Conservation (phyloP, 1,284 basidiomycete species). For the Heterobasidion irregulare region DNA sequence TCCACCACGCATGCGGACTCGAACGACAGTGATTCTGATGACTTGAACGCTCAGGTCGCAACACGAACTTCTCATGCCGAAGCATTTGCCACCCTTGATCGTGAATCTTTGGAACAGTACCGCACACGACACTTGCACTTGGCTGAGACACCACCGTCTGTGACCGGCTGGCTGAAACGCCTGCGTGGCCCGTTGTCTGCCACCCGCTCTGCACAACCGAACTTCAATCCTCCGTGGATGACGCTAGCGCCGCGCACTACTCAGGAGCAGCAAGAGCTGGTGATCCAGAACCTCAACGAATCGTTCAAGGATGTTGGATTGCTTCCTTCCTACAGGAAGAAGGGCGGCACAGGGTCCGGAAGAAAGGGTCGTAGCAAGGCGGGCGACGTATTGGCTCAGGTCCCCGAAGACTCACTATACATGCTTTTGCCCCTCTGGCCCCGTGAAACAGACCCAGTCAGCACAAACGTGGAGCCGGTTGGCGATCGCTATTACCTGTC, state of each 20-base stretch:
- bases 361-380: conserved; percentile 18
- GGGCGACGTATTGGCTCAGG: conserved; percentile 47
- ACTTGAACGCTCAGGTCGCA: conserved; percentile 24
- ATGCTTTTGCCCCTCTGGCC: conserved; percentile 82
- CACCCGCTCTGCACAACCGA: conserved; percentile 4
- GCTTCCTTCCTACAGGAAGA: conserved; percentile 42
- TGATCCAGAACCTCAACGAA: conserved; percentile 60
- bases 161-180: conserved; percentile 6
- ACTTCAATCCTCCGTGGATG: conserved; percentile 47
- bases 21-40: conserved; percentile 25
- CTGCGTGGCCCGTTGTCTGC: conserved; percentile 1
- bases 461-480: conserved; percentile 6
- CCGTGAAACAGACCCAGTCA: conserved; percentile 51
- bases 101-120: conserved; percentile 33
- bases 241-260: conserved; percentile 51
- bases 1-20: conserved; percentile 2
- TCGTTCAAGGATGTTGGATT: conserved; percentile 74
- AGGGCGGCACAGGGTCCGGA: conserved; percentile 22
- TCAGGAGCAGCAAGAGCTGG: conserved; percentile 57
- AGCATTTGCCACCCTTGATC: conserved; percentile 60
- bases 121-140: conserved; percentile 26
- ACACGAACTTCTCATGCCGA: conserved; percentile 63
- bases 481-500: conserved; percentile 20
- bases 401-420: conserved; percentile 61
- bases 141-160: conserved; percentile 14